Percentiles rank a stretch among this genome's conserved stretches.
These are phyloP conservation scores for Leccinum boreale DNA, from an alignment of 768 basidiomycete genomes.

Conservation along the genomic window DNA sequence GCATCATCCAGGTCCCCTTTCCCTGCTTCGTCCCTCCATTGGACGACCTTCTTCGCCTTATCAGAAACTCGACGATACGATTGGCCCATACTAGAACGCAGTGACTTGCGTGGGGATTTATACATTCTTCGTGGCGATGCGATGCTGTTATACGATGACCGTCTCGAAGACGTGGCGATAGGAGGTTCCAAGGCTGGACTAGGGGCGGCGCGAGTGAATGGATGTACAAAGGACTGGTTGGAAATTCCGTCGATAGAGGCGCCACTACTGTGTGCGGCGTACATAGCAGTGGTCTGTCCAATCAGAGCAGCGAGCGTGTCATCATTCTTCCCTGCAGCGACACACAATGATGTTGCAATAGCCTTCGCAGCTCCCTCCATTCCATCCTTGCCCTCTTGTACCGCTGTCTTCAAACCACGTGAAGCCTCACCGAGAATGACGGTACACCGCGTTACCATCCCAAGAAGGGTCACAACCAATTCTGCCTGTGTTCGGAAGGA, in stretches of 20 bases:
- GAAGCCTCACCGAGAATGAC: slow-evolving; percentile 63
- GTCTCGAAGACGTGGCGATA: slow-evolving; percentile 40
- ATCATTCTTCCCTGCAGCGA: slow-evolving; percentile 65
- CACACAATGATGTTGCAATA: slow-evolving; percentile 50
- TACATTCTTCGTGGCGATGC: slow-evolving; percentile 49
- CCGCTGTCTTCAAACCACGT: slow-evolving; percentile 39
- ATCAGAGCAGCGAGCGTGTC: slow-evolving; percentile 63
- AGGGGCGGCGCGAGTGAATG: slow-evolving; percentile 45
- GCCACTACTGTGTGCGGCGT: slow-evolving; percentile 39
- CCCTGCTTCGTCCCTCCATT: slow-evolving; percentile 87
- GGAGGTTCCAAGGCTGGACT: slow-evolving; percentile 47
- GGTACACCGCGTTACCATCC: slow-evolving; percentile 78
- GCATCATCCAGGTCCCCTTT: slow-evolving; percentile 74
- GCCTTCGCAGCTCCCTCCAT: slow-evolving; percentile 42
- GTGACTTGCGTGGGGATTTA: slow-evolving; percentile 68
- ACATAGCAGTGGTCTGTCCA: slow-evolving; percentile 63
- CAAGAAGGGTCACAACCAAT: slow-evolving; percentile 67
- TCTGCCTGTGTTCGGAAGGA: slow-evolving; percentile 64
- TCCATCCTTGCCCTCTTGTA: slow-evolving; percentile 34
- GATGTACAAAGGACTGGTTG: slow-evolving; percentile 40
- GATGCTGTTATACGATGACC: slow-evolving; percentile 39
- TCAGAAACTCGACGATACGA: slow-evolving; percentile 65
- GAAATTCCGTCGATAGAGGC: slow-evolving; percentile 47
- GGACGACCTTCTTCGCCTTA: slow-evolving; percentile 73
- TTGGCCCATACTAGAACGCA: slow-evolving; percentile 60